Conservation (phyloP, 371 early-diverging fungal species). For the Parasitella parasitica region DNA sequence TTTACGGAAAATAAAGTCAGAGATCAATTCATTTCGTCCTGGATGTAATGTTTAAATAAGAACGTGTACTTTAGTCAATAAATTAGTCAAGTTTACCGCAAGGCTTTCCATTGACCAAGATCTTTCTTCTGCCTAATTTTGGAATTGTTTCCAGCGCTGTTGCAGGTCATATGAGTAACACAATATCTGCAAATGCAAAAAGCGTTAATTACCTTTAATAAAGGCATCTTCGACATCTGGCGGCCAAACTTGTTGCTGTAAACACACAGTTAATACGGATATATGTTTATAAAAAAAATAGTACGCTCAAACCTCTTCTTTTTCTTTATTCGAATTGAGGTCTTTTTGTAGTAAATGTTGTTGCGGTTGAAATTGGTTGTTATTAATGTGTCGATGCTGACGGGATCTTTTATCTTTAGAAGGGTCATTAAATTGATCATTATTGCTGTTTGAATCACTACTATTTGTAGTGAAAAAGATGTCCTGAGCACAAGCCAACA, state of each 20-base stretch:
- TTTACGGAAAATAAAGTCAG: constrained; percentile 70
- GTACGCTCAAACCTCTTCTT: constrained; percentile 42
- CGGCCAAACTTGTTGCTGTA: constrained; percentile 67
- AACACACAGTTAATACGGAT: background rate
- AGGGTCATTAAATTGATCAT: background rate
- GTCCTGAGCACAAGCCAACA: constrained; percentile 35
- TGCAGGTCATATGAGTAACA: background rate
- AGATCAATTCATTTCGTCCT: constrained; percentile 78
- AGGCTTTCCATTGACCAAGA: constrained; percentile 63
- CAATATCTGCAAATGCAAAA: background rate
- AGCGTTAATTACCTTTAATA: constrained; percentile 54
- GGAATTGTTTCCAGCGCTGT: constrained; percentile 59
- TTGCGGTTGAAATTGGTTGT: constrained; percentile 5
- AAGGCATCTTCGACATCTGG: constrained; percentile 69
- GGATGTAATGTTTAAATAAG: too few species aligned
- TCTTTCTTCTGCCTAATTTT: constrained; percentile 60
- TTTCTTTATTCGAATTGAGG: constrained; percentile 20
- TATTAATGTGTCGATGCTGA: constrained; percentile 6
- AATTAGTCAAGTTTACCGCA: constrained; percentile 43
- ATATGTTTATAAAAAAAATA: background rate
- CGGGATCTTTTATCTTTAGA: constrained; percentile 23
- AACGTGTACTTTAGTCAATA: too few species aligned
- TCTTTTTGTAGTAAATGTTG: constrained; percentile 5
- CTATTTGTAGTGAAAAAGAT: constrained; percentile 16
- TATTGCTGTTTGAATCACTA: background rate